A percentile compares a stretch with the other conserved stretches of the same genome.
Evolutionary conservation across 2,329 filamentous ascomycete species (phyloP).

Genomic region (Aspergillus transmontanensis): DNA sequence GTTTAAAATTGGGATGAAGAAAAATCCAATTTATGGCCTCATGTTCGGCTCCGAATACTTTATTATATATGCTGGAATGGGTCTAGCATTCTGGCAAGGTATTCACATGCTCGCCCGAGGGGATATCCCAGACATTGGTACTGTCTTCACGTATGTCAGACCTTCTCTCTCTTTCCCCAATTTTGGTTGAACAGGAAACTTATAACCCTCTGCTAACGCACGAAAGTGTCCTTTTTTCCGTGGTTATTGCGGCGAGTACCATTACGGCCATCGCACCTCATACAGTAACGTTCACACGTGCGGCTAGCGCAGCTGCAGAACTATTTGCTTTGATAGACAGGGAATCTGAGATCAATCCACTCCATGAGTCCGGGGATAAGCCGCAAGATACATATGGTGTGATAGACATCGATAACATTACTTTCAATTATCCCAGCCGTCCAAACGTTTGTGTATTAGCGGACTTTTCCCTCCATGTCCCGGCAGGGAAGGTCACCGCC

Average conservation of each 20-base stretch:
- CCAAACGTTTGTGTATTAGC: slow-evolving; percentile 42
- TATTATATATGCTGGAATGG: slow-evolving; percentile 31
- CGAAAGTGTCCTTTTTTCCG: slow-evolving; percentile 28
- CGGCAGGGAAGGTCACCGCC: slow-evolving; percentile 53
- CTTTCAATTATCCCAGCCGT: slow-evolving; percentile 36
- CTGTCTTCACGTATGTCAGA: slow-evolving; percentile 27
- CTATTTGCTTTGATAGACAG: slow-evolving; percentile 44
- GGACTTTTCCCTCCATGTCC: slow-evolving; percentile 35
- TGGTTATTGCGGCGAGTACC: slow-evolving; percentile 38
- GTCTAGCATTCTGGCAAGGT: slow-evolving; percentile 53
- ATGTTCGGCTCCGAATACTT: slow-evolving; percentile 21
- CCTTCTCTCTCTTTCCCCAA: background rate
- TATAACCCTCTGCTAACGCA: background rate
- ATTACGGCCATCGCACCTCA: slow-evolving; percentile 40
- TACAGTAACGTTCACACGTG: slow-evolving; percentile 40
- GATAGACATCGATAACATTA: slow-evolving; percentile 38
- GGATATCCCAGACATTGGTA: slow-evolving; percentile 29
- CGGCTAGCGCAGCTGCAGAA: slow-evolving; percentile 44
- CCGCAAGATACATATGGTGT: slow-evolving; percentile 11
- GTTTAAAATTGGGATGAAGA: slow-evolving; percentile 19
- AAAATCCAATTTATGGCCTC: slow-evolving; percentile 20
- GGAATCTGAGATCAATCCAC: slow-evolving; percentile 32
- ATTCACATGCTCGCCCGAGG: slow-evolving; percentile 31
- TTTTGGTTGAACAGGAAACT: background rate
- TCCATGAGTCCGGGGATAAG: slow-evolving; percentile 12